Conservation (phyloP, 495 filamentous ascomycete genomes). For the Penicillium malachiteum region DNA sequence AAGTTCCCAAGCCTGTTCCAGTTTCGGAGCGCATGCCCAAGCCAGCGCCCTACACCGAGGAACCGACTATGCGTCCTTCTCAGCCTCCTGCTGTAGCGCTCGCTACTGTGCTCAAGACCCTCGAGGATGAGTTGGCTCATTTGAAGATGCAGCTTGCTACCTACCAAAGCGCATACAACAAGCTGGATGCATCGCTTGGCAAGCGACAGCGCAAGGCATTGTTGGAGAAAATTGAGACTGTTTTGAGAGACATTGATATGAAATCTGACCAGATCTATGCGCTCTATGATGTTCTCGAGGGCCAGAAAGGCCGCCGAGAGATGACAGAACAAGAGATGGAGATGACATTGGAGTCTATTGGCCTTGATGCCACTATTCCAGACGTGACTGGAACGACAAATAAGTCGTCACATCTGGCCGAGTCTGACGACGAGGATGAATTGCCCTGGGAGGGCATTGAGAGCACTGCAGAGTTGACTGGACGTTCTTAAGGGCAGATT, state of each 20-base stretch:
- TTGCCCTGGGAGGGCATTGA: conserved; percentile 56
- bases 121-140: conserved; percentile 82
- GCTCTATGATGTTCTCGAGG: conserved; percentile 87
- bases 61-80: conserved; percentile 75
- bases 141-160: conserved; percentile 64
- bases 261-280: conserved; percentile 88
- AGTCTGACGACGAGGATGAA: conserved; percentile 42
- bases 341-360: conserved; percentile 61
- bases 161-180: conserved; percentile 61
- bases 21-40: conserved; percentile 65
- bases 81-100: conserved; percentile 73
- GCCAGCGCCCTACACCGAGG: conserved; percentile 55
- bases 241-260: conserved; percentile 65
- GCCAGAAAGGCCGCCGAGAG: conserved; percentile 65
- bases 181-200: conserved; percentile 65
- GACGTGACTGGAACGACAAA: conserved; percentile 32
- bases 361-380: conserved; percentile 38
- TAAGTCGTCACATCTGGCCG: conserved; percentile 27
- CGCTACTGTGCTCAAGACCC: conserved; percentile 72
- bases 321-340: conserved; percentile 69
- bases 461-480: conserved; percentile 49
- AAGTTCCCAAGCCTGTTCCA: conserved; percentile 65
- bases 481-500: conserved; percentile 17
- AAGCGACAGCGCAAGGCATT: conserved; percentile 67
- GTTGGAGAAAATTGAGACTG: conserved; percentile 60